These are phyloP conservation scores for Penicillium egyptiacum DNA, from an alignment of 495 filamentous ascomycete species.

Conservation along the genomic window DNA sequence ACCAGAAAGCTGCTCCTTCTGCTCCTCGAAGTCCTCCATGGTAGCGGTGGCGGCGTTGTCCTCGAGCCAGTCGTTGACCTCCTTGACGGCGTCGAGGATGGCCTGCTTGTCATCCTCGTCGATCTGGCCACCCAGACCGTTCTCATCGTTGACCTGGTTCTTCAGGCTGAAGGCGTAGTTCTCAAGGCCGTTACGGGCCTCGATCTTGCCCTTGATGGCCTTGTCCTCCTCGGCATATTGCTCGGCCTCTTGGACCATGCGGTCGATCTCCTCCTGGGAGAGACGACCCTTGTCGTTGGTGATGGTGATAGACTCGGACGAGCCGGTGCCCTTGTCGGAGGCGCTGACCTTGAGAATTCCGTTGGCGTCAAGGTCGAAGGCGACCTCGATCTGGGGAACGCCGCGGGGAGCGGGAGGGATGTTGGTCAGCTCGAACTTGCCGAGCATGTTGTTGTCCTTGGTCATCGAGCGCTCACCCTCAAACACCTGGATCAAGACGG, in stretches of 20 bases:
- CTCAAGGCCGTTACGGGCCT: constrained; percentile 93
- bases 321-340: constrained; percentile 95
- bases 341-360: constrained; percentile 96
- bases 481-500: constrained; percentile 95
- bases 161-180: constrained; percentile 97
- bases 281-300: constrained; percentile 98
- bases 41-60: constrained; percentile 87
- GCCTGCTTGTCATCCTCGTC: constrained; percentile 98
- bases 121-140: constrained; percentile 96
- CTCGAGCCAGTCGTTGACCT: constrained; percentile 95
- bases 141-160: constrained; percentile 98
- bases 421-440: constrained; percentile 96
- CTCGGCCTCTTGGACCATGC: constrained; percentile 96
- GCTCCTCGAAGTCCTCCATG: constrained; percentile 96
- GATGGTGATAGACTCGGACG: constrained; percentile 94
- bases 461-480: constrained; percentile 96
- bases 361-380: constrained; percentile 96
- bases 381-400: constrained; percentile 97
- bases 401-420: constrained; percentile 94
- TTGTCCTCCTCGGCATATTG: constrained; percentile 99
- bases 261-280: constrained; percentile 94
- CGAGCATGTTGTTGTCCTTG: constrained; percentile 94
- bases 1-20: constrained; percentile 97
- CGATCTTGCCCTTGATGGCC: constrained; percentile 89
- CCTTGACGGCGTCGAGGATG: constrained; percentile 95